Evolutionary conservation across 805 yeast species (phyloP), one percentile per base, ranked within the genome.

Genomic region (Barnettozyma vustinii): DNA sequence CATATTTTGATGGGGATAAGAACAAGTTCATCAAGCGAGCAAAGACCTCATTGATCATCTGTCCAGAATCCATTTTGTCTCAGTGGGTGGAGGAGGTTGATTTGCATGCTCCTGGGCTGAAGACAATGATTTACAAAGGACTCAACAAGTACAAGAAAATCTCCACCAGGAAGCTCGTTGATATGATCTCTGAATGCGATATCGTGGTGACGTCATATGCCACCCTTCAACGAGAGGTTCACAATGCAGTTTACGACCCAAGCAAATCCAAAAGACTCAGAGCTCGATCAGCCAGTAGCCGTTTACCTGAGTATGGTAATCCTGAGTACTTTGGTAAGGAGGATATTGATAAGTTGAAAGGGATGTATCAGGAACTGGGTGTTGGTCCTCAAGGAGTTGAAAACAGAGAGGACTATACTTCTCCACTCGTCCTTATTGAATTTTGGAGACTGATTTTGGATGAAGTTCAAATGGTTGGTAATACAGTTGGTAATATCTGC

Each of bases 401-500:
- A 9, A 7, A 40, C 4, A 20, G 40, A 16, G 21, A 43, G 1
- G 85, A 83, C 56, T 83, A 84, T 58, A 81, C 88, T 2, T 88
- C 96, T 0, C 97, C 97, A 0, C 68, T 94, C 20, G 84, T 89
- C 66, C 68, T 85, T 40, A 66, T 86, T 10, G 89, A 92, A 56
- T 94, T 92, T 65, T 88, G 95, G 89, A 73, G 99, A 47, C 86
- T 94, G 2, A 77, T 92, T 0, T 67, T 94, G 36, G 99, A 94
- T 68, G 99, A 94, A 64, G 98, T 88, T 1, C 99, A 94, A 66
- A 87, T 91, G 91, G 85, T 94, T 4, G 81, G 88, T 8, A 75
- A 78, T 3, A 83, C 83, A 20, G 74, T 80, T 3, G 79, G 92
- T 0, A 79, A 86, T 46, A 88, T 94, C 1, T 89, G 96, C 19